Evolutionary conservation across 768 basidiomycete species (phyloP).

Genomic region (Mycena albidolilacea): DNA sequence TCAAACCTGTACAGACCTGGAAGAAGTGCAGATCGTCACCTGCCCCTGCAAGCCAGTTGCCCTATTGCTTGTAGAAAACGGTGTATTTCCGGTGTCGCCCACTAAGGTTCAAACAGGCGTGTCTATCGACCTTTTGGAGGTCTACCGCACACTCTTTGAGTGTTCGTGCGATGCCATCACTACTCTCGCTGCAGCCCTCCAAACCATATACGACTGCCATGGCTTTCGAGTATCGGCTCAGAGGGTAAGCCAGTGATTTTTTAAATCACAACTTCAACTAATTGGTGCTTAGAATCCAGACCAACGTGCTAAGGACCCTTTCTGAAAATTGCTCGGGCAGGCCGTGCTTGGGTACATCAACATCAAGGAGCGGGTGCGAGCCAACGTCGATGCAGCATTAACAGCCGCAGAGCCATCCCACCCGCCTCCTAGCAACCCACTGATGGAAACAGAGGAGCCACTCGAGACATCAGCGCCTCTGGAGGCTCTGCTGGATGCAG

Average conservation of each 20-base stretch:
- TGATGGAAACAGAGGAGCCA: no score
- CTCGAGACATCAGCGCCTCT: neutral
- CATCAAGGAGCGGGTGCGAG: constrained; percentile 39
- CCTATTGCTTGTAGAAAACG: neutral
- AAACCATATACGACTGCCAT: constrained; percentile 46
- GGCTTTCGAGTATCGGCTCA: constrained; percentile 41
- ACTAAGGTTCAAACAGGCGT: neutral
- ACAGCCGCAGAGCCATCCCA: neutral
- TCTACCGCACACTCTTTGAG: neutral
- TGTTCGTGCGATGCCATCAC: constrained; percentile 52
- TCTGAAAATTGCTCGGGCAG: constrained; percentile 38
- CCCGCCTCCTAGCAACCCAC: no score
- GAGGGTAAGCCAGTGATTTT: constrained; percentile 13
- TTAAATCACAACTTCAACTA: no score
- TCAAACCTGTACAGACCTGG: neutral
- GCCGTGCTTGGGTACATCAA: constrained; percentile 50
- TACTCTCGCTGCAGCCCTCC: constrained; percentile 40
- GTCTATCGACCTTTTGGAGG: constrained; percentile 8
- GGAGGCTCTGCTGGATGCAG: neutral
- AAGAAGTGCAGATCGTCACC: neutral
- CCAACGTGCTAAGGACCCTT: constrained; percentile 47
- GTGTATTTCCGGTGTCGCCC: neutral
- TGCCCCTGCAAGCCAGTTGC: neutral
- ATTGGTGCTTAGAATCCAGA: neutral
- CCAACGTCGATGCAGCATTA: constrained; percentile 25